Conservation (phyloP, 768 basidiomycete species). For the Cystobasidium tubakii region DNA sequence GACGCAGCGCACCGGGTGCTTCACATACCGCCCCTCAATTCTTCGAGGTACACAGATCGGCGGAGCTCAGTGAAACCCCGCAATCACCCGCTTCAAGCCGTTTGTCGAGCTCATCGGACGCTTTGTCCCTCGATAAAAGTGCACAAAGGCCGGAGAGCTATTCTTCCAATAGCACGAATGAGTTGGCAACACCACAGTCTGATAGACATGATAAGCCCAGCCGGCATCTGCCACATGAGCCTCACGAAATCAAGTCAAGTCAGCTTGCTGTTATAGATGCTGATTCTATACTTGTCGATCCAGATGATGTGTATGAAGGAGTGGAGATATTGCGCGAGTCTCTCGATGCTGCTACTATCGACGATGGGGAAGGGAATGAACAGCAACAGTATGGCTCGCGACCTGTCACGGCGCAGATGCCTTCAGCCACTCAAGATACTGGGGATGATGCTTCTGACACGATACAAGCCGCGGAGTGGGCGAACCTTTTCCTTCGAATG, state of each 20-base stretch:
- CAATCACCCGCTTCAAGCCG: slow-evolving; percentile 15
- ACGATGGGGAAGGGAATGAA: background rate
- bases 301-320: slow-evolving; percentile 21
- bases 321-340: slow-evolving; percentile 21
- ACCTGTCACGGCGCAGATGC: background rate
- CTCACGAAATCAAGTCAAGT: background rate
- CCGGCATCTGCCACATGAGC: background rate
- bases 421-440: background rate
- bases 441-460: background rate
- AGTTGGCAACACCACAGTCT: slow-evolving; percentile 5
- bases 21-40: background rate
- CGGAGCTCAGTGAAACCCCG: background rate
- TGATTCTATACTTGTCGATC: background rate
- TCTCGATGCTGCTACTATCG: slow-evolving; percentile 20
- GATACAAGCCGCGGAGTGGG: slow-evolving; percentile 18
- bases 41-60: background rate
- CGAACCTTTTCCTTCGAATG: slow-evolving; percentile 14
- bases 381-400: background rate
- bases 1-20: background rate
- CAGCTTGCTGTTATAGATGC: background rate
- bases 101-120: slow-evolving; percentile 14
- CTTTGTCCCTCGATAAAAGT: background rate
- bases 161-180: slow-evolving; percentile 25
- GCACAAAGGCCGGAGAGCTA: background rate
- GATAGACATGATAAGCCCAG: background rate